Base-by-base conservation (phyloP, 306 rosid genomes). In the Spatholobus suberectus region DNA sequence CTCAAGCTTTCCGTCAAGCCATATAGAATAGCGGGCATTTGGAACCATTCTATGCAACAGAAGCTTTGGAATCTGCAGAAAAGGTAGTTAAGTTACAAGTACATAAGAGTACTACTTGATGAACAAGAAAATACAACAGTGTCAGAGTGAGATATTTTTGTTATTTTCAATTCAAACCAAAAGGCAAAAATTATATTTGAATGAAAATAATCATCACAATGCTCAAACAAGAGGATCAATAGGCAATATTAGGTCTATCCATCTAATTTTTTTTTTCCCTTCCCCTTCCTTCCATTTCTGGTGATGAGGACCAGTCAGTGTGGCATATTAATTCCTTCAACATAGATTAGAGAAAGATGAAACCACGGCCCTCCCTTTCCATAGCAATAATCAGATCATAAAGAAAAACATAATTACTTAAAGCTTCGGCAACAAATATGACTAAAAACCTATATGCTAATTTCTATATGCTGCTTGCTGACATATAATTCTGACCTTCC, bases 1-100 rank as follows among this genome's bases (percentile, higher is more conserved):
- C 86, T 92, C 90, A 80, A 94, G 98, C 80, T 94, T 92, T 82
- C 98, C 98, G 79, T 94, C 98, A 44, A 92, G 35, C 97, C 98
- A 94, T 65, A 94, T 82, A 32, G 98, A 92, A 87, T 84, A 94
- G 83, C 96, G 93, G 32, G 91, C 92, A 90, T 90, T 91, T 38
- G 98, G 98, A 91, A 86, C 84, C 92, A 92, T 66, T 83, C 97
- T 90, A 86, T 94, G 98, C 89, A 94, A 65, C 69, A 94, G 78
- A 80, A 94, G 96, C 90, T 94, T 94, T 9, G 98, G 98, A 82
- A 94, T 90, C 98, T 94, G 93, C 61, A 73, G 57, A 74, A 80
- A 77, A 73, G 77, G 57, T 67, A 69, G 76, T 63, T n/a, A n/a
- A n/a, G n/a, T n/a, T n/a, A n/a, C 76, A 87, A 24, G 21, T 18